Base-by-base conservation (phyloP, 1,139 yeast genomes). In the Yamadazyma atlantica region DNA sequence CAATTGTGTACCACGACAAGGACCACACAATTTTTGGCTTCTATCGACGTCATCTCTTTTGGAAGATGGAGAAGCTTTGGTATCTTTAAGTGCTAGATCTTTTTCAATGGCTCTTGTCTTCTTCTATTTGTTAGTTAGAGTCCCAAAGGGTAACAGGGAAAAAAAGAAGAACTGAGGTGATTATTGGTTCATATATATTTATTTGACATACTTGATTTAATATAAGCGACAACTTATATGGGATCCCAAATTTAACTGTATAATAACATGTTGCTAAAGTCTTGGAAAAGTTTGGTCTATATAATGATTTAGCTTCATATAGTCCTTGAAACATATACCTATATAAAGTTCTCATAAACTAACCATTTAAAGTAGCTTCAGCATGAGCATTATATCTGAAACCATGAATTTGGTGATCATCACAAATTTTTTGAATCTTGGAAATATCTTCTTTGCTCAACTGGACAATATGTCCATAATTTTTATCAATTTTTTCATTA, bases 91-190 rank as follows among this genome's bases (percentile, higher is more conserved):
- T 51, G 56, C 3, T 63, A 58, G 55, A 77, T 78, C 45, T 60
- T 60, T 28, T 66, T 85, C 57, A 82, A 85, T 55, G 63, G 76
- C 35, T 40, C 58, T 29, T 10, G 54, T 82, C 21, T 57, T 73
- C 54, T 62, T 85, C 40, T 86, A 85, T 64, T 86, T 86, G 82
- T 59, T 83, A 35, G 78, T 80, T n/a, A 79, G 95, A 66, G 95
- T 85, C 40, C 95, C 95, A 44, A 69, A 66, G 49, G 32, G 64
- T 22, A 48, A 44, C 38, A 52, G 62, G 49, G 44, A 48, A 35
- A 55, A 55, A 49, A 55, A 54, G 49, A 38, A 50, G 35, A 19
- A 19, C 6, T 19, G 9, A 19, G 22, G 8, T 19, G 9, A 9
- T 6, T 6, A 9, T 19, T 19, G 9, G 59, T 19, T 27, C 9